These are phyloP conservation scores for Triadica sebifera DNA, from an alignment of 345 rosid genomes.

Conservation along the genomic window DNA sequence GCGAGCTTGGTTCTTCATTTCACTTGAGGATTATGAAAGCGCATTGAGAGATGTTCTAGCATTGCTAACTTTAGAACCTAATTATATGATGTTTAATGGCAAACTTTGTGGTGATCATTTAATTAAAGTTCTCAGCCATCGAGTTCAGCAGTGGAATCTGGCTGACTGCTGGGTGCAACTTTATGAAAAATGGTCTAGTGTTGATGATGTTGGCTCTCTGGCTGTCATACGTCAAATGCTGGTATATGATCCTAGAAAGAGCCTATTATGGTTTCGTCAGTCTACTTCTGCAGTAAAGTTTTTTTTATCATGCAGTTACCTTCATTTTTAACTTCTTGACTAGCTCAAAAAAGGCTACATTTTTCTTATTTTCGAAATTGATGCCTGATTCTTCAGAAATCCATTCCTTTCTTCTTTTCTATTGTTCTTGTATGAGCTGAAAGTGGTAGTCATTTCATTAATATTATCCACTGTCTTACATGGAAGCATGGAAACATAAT, in stretches of 20 bases:
- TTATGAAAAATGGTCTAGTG: constrained; percentile 86
- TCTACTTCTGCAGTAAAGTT: constrained; percentile 78
- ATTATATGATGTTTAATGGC: constrained; percentile 60
- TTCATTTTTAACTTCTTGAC: neutral
- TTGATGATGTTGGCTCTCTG: constrained; percentile 87
- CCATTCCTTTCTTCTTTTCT: neutral
- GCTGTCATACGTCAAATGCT: constrained; percentile 92
- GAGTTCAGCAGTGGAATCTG: constrained; percentile 44
- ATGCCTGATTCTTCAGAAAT: neutral
- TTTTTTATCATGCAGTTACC: neutral
- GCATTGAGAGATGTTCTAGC: constrained; percentile 75
- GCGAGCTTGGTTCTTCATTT: constrained; percentile 76
- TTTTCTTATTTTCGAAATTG: constrained; percentile 2
- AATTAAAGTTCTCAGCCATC: constrained; percentile 52
- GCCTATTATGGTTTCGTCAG: constrained; percentile 78
- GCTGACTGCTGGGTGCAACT: constrained; percentile 92
- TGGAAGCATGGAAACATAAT: neutral
- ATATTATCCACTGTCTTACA: neutral
- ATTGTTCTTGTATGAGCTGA: neutral
- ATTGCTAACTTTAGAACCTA: constrained; percentile 67
- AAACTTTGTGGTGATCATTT: constrained; percentile 51
- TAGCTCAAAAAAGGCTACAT: constrained; percentile 9
- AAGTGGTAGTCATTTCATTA: neutral
- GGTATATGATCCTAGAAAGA: constrained; percentile 63
- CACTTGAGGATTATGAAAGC: constrained; percentile 59